phyloP scores from a whole-genome alignment of 2,329 filamentous ascomycete species.

The Arthrobotrys megalospora region DNA sequence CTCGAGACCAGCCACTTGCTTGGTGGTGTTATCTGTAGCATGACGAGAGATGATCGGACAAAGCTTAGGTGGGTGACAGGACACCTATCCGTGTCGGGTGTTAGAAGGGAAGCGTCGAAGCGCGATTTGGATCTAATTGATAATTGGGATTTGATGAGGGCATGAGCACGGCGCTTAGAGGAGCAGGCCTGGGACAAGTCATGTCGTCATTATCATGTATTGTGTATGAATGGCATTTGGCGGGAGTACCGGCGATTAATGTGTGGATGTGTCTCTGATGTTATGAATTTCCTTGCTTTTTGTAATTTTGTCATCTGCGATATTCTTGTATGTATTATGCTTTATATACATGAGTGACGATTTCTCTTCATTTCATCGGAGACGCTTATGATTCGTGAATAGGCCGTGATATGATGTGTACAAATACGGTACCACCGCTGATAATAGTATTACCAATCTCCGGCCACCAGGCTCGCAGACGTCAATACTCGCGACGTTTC shows the following conservation, averaged over 20 bases:
- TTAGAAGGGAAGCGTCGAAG: not conserved
- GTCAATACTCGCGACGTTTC: conserved; percentile 40
- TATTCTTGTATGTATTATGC: conserved; percentile 44
- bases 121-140: conserved; percentile 13
- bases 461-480: conserved; percentile 52
- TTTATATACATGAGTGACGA: conserved; percentile 36
- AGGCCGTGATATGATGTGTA: not conserved
- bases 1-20: not conserved
- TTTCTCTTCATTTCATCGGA: conserved; percentile 11
- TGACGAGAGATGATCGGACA: not conserved
- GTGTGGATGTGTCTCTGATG: conserved; percentile 16
- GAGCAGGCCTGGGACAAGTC: conserved; percentile 17
- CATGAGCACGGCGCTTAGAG: conserved; percentile 13
- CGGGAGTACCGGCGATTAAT: conserved; percentile 28
- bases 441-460: conserved; percentile 28
- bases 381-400: not conserved
- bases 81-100: not conserved
- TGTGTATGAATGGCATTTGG: conserved; percentile 29
- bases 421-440: not conserved
- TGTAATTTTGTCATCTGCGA: conserved; percentile 7
- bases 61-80: not conserved
- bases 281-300: conserved; percentile 17
- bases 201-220: conserved; percentile 36
- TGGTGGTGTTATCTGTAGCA: not conserved
- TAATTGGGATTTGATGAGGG: conserved; percentile 13